Evolutionary conservation across 2,329 filamentous ascomycete species (phyloP).

Genomic region (Neospermospora avenae): DNA sequence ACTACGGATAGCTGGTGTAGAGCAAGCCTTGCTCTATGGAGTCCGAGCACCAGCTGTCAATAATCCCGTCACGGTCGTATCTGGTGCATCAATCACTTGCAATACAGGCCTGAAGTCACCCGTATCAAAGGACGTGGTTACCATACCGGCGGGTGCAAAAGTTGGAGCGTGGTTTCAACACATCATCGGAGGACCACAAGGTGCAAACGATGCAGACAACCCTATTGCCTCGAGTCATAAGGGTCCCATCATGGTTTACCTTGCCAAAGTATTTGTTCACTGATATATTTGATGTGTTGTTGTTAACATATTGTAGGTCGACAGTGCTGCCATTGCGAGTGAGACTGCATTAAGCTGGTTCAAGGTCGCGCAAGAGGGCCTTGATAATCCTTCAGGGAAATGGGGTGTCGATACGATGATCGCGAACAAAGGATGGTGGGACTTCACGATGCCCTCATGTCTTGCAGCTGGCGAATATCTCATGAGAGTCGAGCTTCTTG

Average conservation of each 20-base stretch:
- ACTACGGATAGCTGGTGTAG: constrained; percentile 46
- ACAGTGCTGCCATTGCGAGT: constrained; percentile 35
- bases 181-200: constrained; percentile 47
- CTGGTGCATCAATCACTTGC: constrained; percentile 45
- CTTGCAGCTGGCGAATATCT: constrained; percentile 53
- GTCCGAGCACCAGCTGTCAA: constrained; percentile 48
- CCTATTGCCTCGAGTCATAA: constrained; percentile 47
- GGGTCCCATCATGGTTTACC: constrained; percentile 42
- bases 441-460: constrained; percentile 49
- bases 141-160: constrained; percentile 46
- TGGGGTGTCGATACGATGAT: constrained; percentile 32
- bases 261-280: constrained; percentile 39
- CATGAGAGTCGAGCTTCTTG: constrained; percentile 51
- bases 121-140: constrained; percentile 40
- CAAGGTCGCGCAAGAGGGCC: constrained; percentile 48
- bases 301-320: constrained; percentile 33
- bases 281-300: not conserved
- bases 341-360: constrained; percentile 26
- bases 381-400: constrained; percentile 20
- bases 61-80: constrained; percentile 48
- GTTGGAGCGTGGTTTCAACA: constrained; percentile 49
- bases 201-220: constrained; percentile 43
- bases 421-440: constrained; percentile 42
- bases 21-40: constrained; percentile 48
- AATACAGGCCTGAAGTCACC: constrained; percentile 40